phyloP scores from a whole-genome alignment of 2,329 filamentous ascomycete species.

The Septoria petroselini region DNA sequence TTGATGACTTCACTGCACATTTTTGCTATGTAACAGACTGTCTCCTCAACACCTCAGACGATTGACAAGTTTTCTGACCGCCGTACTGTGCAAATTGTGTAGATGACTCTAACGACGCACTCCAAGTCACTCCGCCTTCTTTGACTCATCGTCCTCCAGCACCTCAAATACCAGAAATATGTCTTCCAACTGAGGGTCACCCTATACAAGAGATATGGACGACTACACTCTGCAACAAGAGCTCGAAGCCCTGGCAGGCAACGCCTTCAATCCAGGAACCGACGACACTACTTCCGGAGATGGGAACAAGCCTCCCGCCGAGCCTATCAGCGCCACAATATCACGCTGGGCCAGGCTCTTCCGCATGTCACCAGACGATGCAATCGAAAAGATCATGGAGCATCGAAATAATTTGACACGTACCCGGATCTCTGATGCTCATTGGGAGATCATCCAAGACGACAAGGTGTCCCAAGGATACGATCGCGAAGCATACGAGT shows the following conservation, averaged over 20 bases:
- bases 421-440: conserved; percentile 37
- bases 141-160: too few relatives aligned
- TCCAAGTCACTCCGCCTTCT: too few relatives aligned
- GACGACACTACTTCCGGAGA: not conserved
- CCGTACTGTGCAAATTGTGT: too few relatives aligned
- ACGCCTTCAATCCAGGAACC: conserved; percentile 18
- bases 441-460: conserved; percentile 37
- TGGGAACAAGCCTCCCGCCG: conserved; percentile 4
- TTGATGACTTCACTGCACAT: too few relatives aligned
- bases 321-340: conserved; percentile 31
- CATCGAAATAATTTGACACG: conserved; percentile 38
- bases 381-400: conserved; percentile 35
- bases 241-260: conserved; percentile 31
- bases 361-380: conserved; percentile 34
- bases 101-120: too few relatives aligned
- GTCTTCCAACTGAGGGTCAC: too few relatives aligned
- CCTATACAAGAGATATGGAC: conserved; percentile 21
- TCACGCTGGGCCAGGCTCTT: conserved; percentile 40
- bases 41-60: too few relatives aligned
- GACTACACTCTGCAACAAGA: conserved; percentile 28
- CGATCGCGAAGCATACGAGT: conserved; percentile 43
- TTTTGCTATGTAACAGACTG: too few relatives aligned
- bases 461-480: conserved; percentile 38
- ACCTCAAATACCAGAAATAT: too few relatives aligned
- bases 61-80: too few relatives aligned